Evolutionary conservation across 108 stramenopile species (phyloP).

Genomic region (Skeletonema menzelii): DNA sequence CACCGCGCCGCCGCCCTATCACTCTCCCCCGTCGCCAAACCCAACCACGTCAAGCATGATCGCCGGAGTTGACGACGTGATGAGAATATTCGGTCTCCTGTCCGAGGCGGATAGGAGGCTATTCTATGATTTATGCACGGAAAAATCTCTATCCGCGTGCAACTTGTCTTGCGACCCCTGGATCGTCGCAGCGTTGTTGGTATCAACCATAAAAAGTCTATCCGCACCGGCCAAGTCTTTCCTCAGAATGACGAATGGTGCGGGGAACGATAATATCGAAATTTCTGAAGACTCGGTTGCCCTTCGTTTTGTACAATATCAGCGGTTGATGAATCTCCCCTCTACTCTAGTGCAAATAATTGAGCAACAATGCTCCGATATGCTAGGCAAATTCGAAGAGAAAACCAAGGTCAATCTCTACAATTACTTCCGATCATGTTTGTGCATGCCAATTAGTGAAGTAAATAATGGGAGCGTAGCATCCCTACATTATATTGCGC

Average conservation of each 20-base stretch:
- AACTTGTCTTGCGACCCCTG: not conserved
- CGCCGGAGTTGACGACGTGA: slow-evolving; percentile 2
- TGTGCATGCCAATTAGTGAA: not conserved
- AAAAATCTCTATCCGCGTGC: not conserved
- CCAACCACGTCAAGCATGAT: not conserved
- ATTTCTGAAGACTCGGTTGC: not conserved
- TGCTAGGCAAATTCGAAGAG: not conserved
- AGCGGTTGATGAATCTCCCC: not conserved
- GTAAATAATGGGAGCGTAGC: not conserved
- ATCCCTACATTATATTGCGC: not conserved
- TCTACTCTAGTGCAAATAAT: not conserved
- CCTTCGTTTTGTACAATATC: not conserved
- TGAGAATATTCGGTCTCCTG: not conserved
- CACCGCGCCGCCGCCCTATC: not conserved
- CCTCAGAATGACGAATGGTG: not conserved
- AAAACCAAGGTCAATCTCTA: not conserved
- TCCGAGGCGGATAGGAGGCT: not conserved
- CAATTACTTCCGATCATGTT: not conserved
- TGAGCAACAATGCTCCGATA: not conserved
- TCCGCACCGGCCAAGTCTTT: not conserved
- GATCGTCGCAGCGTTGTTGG: not conserved
- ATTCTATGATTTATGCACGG: slow-evolving; percentile 1
- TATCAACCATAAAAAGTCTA: not conserved
- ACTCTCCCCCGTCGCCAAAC: not conserved
- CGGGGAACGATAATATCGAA: not conserved